phyloP scores from a whole-genome alignment of 2,329 filamentous ascomycete genomes.

The Paecilomyces variotii region DNA sequence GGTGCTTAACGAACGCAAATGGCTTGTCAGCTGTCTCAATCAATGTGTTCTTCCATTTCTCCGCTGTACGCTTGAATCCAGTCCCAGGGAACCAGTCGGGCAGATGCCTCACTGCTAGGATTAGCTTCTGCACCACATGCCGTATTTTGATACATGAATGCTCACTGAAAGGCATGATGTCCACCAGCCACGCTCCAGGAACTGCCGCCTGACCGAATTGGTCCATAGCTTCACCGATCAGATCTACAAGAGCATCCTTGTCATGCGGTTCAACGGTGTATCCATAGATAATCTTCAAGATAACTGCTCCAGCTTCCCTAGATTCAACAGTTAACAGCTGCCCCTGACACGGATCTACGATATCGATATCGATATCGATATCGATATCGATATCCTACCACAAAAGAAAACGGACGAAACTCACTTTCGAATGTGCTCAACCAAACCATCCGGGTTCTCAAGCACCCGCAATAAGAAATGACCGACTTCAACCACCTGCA shows the following conservation, averaged over 20 bases:
- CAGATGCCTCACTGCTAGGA: slow-evolving; percentile 25
- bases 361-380: neutral
- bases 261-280: slow-evolving; percentile 36
- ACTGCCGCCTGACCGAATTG: slow-evolving; percentile 33
- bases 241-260: slow-evolving; percentile 37
- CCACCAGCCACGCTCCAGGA: slow-evolving; percentile 40
- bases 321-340: neutral
- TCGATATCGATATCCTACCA: neutral
- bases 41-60: slow-evolving; percentile 25
- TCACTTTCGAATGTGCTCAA: slow-evolving; percentile 38
- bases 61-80: slow-evolving; percentile 36
- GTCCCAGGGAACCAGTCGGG: slow-evolving; percentile 41
- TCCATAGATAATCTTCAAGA: slow-evolving; percentile 40
- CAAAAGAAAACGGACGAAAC: slow-evolving; percentile 3
- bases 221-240: slow-evolving; percentile 32
- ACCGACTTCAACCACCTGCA: slow-evolving; percentile 40
- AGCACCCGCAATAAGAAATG: slow-evolving; percentile 39
- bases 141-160: neutral
- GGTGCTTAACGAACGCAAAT: slow-evolving; percentile 36
- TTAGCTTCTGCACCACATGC: neutral
- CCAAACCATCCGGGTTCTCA: slow-evolving; percentile 28
- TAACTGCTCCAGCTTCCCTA: slow-evolving; percentile 33
- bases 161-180: slow-evolving; percentile 37
- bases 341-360: neutral
- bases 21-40: slow-evolving; percentile 29